Percentiles rank a stretch among this genome's conserved stretches.
These are phyloP conservation scores for Tympanopsis confertula DNA, from an alignment of 2,329 filamentous ascomycete species.

Conservation along the genomic window DNA sequence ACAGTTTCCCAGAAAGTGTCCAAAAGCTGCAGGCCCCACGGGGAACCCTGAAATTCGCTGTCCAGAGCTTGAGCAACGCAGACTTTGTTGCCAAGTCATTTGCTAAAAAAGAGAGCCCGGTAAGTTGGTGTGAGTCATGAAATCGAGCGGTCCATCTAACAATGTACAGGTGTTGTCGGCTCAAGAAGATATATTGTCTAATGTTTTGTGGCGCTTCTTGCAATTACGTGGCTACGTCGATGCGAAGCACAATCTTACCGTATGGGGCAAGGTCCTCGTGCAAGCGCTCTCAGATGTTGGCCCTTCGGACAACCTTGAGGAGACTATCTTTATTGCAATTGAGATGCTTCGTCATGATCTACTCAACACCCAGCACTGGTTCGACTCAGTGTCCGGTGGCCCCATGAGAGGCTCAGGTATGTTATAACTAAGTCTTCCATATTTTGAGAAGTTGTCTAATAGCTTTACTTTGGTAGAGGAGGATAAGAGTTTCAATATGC, in stretches of 20 bases:
- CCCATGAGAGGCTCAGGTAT: constrained; percentile 1
- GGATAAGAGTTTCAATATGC: constrained; percentile 46
- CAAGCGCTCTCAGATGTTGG: constrained; percentile 33
- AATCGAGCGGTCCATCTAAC: no score
- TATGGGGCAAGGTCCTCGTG: constrained; percentile 47
- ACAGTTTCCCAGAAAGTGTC: constrained; percentile 15
- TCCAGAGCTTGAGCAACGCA: constrained; percentile 35
- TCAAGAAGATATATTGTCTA: constrained; percentile 44
- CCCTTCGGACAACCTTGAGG: constrained; percentile 38
- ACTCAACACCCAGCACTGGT: constrained; percentile 36
- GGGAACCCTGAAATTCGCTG: constrained; percentile 10
- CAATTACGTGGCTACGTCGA: constrained; percentile 53
- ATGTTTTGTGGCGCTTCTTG: constrained; percentile 52
- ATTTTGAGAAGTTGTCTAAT: not conserved
- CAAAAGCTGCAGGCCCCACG: not conserved
- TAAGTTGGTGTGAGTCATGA: constrained; percentile 2
- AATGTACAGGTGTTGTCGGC: constrained; percentile 18
- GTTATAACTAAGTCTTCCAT: not conserved
- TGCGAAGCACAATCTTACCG: constrained; percentile 41
- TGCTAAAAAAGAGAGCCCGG: constrained; percentile 19
- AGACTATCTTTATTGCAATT: constrained; percentile 47
- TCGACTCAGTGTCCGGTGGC: not conserved
- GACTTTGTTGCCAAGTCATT: constrained; percentile 41
- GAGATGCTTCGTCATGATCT: constrained; percentile 49
- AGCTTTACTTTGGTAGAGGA: constrained; percentile 22